Evolutionary conservation across 495 filamentous ascomycete species (phyloP).

Genomic region (Penicillium psychrofluorescens): DNA sequence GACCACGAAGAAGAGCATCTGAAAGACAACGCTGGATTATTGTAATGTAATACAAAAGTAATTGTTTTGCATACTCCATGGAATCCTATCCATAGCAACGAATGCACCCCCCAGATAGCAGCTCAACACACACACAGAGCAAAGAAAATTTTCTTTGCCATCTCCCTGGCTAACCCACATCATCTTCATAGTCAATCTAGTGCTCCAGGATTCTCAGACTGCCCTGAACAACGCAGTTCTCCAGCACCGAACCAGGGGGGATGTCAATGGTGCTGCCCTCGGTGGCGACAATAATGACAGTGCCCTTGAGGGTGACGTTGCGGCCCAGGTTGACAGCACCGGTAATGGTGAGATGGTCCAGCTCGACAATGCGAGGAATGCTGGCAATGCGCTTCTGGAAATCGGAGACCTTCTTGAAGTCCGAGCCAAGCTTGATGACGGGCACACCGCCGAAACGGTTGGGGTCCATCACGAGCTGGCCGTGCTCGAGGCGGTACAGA

Average conservation of each 20-base stretch:
- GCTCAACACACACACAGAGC: neutral
- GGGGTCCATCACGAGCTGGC: conserved; percentile 91
- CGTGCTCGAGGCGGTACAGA: conserved; percentile 99
- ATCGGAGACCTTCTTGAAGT: conserved; percentile 99
- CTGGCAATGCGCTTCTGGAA: conserved; percentile 96
- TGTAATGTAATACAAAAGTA: conserved; percentile 24
- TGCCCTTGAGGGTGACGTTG: conserved; percentile 92
- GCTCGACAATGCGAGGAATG: conserved; percentile 96
- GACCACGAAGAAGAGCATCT: conserved; percentile 1
- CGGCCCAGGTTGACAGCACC: conserved; percentile 94
- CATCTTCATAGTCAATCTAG: conserved; percentile 32
- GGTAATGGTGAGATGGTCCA: conserved; percentile 96
- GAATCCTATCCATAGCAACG: conserved; percentile 16
- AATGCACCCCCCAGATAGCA: conserved; percentile 22
- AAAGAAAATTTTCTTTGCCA: neutral
- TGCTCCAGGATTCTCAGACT: conserved; percentile 93
- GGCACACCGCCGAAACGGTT: conserved; percentile 97
- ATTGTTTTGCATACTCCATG: conserved; percentile 25
- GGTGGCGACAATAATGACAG: conserved; percentile 98
- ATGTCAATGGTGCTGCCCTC: conserved; percentile 98
- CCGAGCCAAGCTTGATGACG: conserved; percentile 94
- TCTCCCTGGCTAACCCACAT: no score
- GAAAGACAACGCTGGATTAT: conserved; percentile 23
- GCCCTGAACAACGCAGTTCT: conserved; percentile 99
- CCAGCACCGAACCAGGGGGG: conserved; percentile 86